phyloP scores from a whole-genome alignment of 306 rosid species.

The Styphnolobium japonicum region DNA sequence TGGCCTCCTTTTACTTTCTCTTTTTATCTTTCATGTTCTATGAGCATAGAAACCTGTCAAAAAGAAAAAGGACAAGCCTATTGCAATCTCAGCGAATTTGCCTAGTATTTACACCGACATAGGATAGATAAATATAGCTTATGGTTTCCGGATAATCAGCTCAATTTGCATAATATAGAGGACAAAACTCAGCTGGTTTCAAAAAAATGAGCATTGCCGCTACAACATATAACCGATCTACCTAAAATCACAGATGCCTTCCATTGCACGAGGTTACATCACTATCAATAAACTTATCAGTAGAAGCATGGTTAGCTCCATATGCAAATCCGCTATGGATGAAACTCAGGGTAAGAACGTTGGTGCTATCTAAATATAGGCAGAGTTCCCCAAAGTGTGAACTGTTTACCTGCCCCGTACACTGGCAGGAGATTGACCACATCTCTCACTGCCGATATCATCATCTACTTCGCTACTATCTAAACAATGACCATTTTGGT shows the following conservation, averaged over 20 bases:
- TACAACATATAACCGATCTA: conserved; percentile 42
- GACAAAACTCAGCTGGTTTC: conserved; percentile 25
- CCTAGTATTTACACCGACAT: background rate
- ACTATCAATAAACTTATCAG: conserved; percentile 47
- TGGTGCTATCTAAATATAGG: conserved; percentile 25
- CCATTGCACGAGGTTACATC: conserved; percentile 41
- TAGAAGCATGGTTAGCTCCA: conserved; percentile 49
- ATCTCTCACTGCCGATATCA: conserved; percentile 74
- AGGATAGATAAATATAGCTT: conserved; percentile 7
- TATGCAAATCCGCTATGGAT: conserved; percentile 34
- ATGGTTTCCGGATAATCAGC: background rate
- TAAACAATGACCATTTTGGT: conserved; percentile 81
- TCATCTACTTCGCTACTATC: conserved; percentile 77
- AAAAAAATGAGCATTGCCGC: conserved; percentile 41
- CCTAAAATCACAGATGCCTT: conserved; percentile 43
- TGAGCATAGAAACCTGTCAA: too few relatives aligned
- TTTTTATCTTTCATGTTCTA: too few relatives aligned
- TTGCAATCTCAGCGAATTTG: background rate
- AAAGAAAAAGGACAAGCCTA: background rate
- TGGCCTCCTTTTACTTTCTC: too few relatives aligned
- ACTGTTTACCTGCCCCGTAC: conserved; percentile 54
- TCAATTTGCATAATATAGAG: conserved; percentile 21
- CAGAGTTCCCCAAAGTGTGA: conserved; percentile 7
- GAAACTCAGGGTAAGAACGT: conserved; percentile 29
- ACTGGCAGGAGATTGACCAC: conserved; percentile 68